Evolutionary conservation across 768 basidiomycete species (phyloP).

Genomic region (Grammothele lineata): DNA sequence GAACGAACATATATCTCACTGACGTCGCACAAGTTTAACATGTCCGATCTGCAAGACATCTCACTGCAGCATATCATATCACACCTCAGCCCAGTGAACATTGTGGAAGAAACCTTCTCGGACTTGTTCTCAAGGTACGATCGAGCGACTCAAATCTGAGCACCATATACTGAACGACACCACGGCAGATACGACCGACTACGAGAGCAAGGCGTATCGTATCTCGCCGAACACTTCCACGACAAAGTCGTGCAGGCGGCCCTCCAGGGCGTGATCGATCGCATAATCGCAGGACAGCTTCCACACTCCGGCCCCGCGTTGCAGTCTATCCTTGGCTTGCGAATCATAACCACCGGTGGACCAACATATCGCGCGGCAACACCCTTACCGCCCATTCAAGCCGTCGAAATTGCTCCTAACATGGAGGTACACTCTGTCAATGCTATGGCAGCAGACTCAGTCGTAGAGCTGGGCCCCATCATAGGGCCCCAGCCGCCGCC

Average conservation of each 20-base stretch:
- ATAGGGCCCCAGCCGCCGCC: too few relatives aligned
- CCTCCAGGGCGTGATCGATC: background rate
- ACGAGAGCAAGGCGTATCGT: constrained; percentile 8
- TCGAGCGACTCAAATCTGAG: background rate
- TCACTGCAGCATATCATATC: constrained; percentile 9
- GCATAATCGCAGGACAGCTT: constrained; percentile 5
- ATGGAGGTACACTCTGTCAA: too few relatives aligned
- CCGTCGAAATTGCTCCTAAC: too few relatives aligned
- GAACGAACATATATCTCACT: background rate
- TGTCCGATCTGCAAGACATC: constrained; percentile 11
- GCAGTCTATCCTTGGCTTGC: background rate
- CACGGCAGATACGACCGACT: background rate
- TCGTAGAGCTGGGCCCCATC: too few relatives aligned
- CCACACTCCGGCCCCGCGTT: constrained; percentile 7
- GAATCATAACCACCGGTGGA: too few relatives aligned
- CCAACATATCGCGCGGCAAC: too few relatives aligned
- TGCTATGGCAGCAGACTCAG: too few relatives aligned
- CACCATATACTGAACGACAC: background rate
- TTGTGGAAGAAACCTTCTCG: constrained; percentile 25
- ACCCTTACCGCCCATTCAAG: too few relatives aligned
- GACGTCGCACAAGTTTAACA: constrained; percentile 11
- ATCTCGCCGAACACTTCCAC: constrained; percentile 1
- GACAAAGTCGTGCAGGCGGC: background rate
- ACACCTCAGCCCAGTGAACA: constrained; percentile 11
- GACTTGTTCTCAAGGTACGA: constrained; percentile 18